phyloP scores from a whole-genome alignment of 148 eudicot species.

The Spergularia marina region DNA sequence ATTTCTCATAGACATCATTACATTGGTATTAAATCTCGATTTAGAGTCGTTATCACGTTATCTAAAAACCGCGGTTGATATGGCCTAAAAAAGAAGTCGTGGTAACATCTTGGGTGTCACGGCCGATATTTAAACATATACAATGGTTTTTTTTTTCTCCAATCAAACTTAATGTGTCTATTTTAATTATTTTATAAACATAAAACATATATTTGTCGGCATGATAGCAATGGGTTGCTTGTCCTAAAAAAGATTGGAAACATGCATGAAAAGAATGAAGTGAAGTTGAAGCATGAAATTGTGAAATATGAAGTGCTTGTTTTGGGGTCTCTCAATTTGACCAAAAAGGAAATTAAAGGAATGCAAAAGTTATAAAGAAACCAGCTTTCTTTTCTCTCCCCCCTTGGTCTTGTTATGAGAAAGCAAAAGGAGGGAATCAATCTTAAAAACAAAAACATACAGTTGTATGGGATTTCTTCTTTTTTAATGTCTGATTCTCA shows the following conservation, averaged over 20 bases:
- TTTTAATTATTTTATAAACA: not conserved
- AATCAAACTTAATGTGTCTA: too few relatives aligned
- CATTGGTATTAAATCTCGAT: too few relatives aligned
- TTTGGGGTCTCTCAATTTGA: not conserved
- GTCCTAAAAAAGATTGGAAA: not conserved
- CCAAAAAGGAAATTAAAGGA: slow-evolving; percentile 1
- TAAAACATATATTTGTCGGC: not conserved
- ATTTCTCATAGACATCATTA: not conserved
- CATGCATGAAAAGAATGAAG: slow-evolving; percentile 10
- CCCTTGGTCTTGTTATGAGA: slow-evolving; percentile 7
- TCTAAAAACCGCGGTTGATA: too few relatives aligned
- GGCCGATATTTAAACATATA: too few relatives aligned
- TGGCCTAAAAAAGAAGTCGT: too few relatives aligned
- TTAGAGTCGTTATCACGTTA: too few relatives aligned
- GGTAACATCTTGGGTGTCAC: too few relatives aligned
- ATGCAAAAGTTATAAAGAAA: not conserved
- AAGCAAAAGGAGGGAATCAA: slow-evolving; percentile 19
- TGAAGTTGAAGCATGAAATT: not conserved
- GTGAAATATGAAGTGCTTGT: slow-evolving; percentile 1
- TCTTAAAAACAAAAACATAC: not conserved
- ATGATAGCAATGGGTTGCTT: not conserved
- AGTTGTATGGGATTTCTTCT: too few relatives aligned
- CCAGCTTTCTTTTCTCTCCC: not conserved
- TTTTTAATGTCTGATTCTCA: too few relatives aligned
- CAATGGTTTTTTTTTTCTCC: too few relatives aligned